Base-by-base conservation (phyloP, 176 grass and related monocot genomes). In the Tillandsia leiboldiana region DNA sequence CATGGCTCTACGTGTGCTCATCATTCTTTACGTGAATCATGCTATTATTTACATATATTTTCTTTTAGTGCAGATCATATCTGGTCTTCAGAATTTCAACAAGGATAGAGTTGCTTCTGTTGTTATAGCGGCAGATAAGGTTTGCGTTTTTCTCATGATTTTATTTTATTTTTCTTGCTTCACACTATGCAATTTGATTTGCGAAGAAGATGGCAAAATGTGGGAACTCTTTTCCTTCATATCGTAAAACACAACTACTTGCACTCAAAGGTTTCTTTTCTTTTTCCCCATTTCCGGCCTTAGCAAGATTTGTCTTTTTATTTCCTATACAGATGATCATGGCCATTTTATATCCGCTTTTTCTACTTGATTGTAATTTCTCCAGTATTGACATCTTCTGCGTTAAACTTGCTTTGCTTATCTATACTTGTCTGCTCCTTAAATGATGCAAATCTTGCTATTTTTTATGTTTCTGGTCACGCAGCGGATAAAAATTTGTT, bases 91-190 rank as follows among this genome's bases (percentile, higher is more conserved):
- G 26, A 97, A 97, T 42, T 92, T 90, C 13, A 86, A 97, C 81
- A 81, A 77, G 78, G 64, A 57, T 51, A 92, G 52, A 63, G 93
- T 97, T 74, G 83, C 93, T 14, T 97, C 88, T 26, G 89, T 92
- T 64, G 86, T 92, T 80, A 92, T 81, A 48, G 88, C 93, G 50
- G 93, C 93, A 51, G 93, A 96, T 73, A 90, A 96, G 89, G 93
- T 91, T 24, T 49, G 63, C 11, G 72, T 54, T 51, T 65, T 29
- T 69, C 12, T 42, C 10, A 80, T 10, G 33, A 42, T 42, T 42
- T 7, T 42, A 4, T 42, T 42, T 7, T 33, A 4, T 33, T 33
- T 33, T 33, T 33, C 4, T 42, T 42, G 33, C 5, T 42, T 42
- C 5, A 7, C 33, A 7, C 33, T 42, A 42, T 8, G 33, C 33